Conservation (phyloP, 495 filamentous ascomycete species). For the Penicillium atrosanguineum region DNA sequence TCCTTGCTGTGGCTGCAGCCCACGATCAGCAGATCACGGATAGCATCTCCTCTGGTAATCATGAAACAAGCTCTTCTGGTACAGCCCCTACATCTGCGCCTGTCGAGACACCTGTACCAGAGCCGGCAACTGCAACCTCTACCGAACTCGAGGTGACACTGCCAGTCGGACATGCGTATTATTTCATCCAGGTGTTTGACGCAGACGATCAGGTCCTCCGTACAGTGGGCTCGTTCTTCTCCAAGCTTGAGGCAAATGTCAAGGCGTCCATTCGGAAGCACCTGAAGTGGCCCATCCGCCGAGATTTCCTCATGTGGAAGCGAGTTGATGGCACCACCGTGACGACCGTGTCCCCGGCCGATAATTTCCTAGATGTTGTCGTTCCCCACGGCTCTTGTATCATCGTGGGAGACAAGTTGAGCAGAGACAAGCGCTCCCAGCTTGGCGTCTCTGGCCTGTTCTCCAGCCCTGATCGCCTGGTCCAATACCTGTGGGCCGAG, state of each 20-base stretch:
- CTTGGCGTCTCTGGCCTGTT: constrained; percentile 42
- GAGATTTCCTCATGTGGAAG: constrained; percentile 48
- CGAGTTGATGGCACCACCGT: constrained; percentile 40
- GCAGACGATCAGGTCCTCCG: constrained; percentile 41
- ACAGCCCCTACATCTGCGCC: constrained; percentile 2
- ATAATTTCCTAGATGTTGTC: constrained; percentile 37
- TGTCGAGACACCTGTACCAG: not conserved
- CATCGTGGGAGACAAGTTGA: constrained; percentile 44
- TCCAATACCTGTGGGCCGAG: constrained; percentile 46
- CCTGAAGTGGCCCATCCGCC: constrained; percentile 34
- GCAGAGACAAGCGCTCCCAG: constrained; percentile 37
- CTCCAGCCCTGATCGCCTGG: constrained; percentile 42
- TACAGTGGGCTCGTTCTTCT: constrained; percentile 55
- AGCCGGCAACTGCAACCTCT: not conserved
- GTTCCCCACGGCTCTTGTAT: constrained; percentile 43
- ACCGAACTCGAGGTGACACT: constrained; percentile 15
- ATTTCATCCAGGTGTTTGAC: constrained; percentile 53
- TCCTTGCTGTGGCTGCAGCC: constrained; percentile 25
- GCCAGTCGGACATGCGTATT: constrained; percentile 43
- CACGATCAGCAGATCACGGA: constrained; percentile 20
- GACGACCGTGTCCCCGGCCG: constrained; percentile 37
- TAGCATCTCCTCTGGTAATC: constrained; percentile 1
- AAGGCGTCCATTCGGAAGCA: constrained; percentile 42
- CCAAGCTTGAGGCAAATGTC: constrained; percentile 43
- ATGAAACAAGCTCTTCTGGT: constrained; percentile 1